phyloP scores from a whole-genome alignment of 2,329 filamentous ascomycete species.

The Ophiocordyceps robertsii region DNA sequence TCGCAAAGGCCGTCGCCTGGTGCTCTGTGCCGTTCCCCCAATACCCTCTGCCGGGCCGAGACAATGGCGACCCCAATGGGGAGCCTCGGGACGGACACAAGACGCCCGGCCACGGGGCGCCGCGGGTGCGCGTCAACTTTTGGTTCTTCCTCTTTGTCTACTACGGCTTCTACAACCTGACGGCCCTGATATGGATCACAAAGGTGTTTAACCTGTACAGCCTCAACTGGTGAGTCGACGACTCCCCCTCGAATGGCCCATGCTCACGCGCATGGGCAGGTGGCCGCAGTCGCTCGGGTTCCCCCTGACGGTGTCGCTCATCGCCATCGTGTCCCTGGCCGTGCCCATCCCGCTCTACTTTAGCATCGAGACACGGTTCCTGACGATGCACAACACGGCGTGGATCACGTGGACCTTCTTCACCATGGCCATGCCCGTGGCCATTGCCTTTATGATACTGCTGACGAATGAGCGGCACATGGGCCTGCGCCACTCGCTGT shows the following conservation, averaged over 20 bases:
- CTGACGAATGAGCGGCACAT: constrained; percentile 51
- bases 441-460: constrained; percentile 50
- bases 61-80: constrained; percentile 13
- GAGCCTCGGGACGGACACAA: constrained; percentile 17
- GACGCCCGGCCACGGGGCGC: constrained; percentile 47
- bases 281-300: constrained; percentile 54
- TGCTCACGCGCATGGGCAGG: not conserved
- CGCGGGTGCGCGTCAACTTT: constrained; percentile 52
- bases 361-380: constrained; percentile 34
- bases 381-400: constrained; percentile 49
- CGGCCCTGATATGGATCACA: constrained; percentile 56
- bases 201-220: constrained; percentile 61
- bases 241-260: too few relatives aligned
- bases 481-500: constrained; percentile 44
- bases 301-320: constrained; percentile 47
- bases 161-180: constrained; percentile 56
- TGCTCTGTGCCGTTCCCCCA: constrained; percentile 53
- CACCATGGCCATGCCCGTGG: constrained; percentile 56
- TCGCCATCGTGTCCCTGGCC: constrained; percentile 45
- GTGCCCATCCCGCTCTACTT: constrained; percentile 48
- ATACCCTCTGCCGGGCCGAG: constrained; percentile 33
- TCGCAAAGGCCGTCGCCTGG: constrained; percentile 45
- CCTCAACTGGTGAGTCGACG: constrained; percentile 51
- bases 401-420: constrained; percentile 60
- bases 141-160: constrained; percentile 61